phyloP scores from a whole-genome alignment of 306 rosid genomes.

The Gleditsia sinensis region DNA sequence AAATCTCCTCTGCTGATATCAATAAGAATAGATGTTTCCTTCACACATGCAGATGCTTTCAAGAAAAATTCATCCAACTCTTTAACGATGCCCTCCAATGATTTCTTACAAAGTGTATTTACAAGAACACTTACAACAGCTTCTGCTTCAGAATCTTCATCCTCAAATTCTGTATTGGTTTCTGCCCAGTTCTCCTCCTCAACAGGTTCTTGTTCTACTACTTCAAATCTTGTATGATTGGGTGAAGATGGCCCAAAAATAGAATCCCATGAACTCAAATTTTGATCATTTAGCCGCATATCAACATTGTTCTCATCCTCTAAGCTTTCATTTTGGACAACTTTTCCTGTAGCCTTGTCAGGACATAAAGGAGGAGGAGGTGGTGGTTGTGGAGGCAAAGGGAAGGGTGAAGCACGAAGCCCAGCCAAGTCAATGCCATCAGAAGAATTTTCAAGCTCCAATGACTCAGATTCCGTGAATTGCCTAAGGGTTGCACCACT shows the following conservation, averaged over 20 bases:
- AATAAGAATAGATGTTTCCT: slow-evolving; percentile 82
- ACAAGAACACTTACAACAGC: slow-evolving; percentile 39
- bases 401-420: slow-evolving; percentile 61
- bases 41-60: slow-evolving; percentile 73
- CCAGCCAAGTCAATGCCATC: slow-evolving; percentile 45
- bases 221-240: slow-evolving; percentile 36
- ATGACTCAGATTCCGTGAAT: slow-evolving; percentile 74
- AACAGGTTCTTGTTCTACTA: slow-evolving; percentile 32
- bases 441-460: slow-evolving; percentile 63
- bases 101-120: slow-evolving; percentile 46
- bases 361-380: slow-evolving; percentile 66
- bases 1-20: slow-evolving; percentile 60
- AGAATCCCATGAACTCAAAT: slow-evolving; percentile 25
- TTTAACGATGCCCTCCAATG: slow-evolving; percentile 65
- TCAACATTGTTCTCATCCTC: slow-evolving; percentile 43
- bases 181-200: slow-evolving; percentile 87
- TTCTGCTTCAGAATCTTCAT: slow-evolving; percentile 68
- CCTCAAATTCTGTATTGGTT: slow-evolving; percentile 69
- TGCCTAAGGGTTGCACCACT: slow-evolving; percentile 87
- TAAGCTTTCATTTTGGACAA: slow-evolving; percentile 38
- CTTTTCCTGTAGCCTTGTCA: slow-evolving; percentile 39
- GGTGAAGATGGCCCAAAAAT: slow-evolving; percentile 31
- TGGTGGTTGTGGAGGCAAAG: slow-evolving; percentile 70
- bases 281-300: slow-evolving; percentile 32
- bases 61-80: slow-evolving; percentile 86